Base-by-base conservation (phyloP, 345 rosid genomes). In the Limnanthes douglasii region DNA sequence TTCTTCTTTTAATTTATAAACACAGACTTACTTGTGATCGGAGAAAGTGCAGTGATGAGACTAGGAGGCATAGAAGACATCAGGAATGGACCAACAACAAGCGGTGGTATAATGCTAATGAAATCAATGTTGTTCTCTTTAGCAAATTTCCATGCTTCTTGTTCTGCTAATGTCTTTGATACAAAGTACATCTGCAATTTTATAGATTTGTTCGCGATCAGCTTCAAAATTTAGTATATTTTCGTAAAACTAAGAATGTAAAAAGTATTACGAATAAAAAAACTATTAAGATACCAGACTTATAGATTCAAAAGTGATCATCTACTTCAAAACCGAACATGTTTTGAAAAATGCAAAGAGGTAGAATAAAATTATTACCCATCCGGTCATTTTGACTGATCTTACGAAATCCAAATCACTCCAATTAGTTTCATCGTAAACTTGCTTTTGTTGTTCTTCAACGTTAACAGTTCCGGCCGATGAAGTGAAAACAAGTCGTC, bases 111-210 rank as follows among this genome's bases (percentile, higher is more conserved):
- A 21, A 64, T 8, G 15, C 26, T 54, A 17, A 59, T 46, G 26
- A 64, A 44, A 55, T 65, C 51, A 2, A 61, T 2, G 32, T 37
- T 42, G 3, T 61, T 39, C 22, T 65, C 57, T 26, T 41, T 41
- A 3, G 54, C 60, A n/a, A 52, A 60, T 16, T 65, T 43, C 64
- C 58, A 50, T 1, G 61, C 64, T 0, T 44, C 57, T 52, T 44
- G 48, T 51, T 60, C 67, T 1, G 52, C 57, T 21, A 30, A 12
- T 1, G 37, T 56, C 36, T 60, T 65, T 15, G 60, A 49, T 3
- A 19, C 57, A 15, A 44, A 55, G 18, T 56, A 56, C 46, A 50
- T 43, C 62, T 56, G 25, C 10, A 7, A n/a, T n/a, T n/a, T n/a
- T n/a, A n/a, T n/a, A n/a, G n/a, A n/a, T n/a, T n/a, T n/a, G n/a